Conservation (phyloP, 1,284 basidiomycete genomes). For the Microstroma glucosiphilum region DNA sequence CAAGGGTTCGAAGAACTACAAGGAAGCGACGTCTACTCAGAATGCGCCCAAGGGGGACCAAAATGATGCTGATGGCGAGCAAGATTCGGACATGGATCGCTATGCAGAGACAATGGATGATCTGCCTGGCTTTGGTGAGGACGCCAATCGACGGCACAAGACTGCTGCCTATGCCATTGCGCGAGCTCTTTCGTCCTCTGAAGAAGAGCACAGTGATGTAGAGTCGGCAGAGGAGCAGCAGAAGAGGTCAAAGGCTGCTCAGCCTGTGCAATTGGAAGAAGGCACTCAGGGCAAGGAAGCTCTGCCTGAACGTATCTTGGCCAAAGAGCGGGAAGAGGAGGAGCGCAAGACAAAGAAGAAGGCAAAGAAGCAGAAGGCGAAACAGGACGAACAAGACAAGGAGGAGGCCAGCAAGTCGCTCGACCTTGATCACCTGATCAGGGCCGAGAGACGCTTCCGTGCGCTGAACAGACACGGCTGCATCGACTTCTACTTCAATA, state of each 20-base stretch:
- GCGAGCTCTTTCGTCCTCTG: neutral
- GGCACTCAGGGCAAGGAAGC: neutral
- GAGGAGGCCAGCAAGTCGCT: neutral
- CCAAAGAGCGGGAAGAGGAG: neutral
- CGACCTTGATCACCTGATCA: neutral
- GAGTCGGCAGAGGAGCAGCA: neutral
- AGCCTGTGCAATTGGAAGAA: neutral
- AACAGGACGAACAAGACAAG: neutral
- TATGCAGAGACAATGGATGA: constrained; percentile 11
- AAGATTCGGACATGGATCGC: constrained; percentile 10
- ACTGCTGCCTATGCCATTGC: neutral
- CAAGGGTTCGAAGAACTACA: neutral
- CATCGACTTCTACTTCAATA: constrained; percentile 30
- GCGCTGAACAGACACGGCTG: constrained; percentile 46
- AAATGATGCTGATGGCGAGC: too few species aligned
- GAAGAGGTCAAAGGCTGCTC: neutral
- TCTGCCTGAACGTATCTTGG: neutral
- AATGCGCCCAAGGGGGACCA: constrained; percentile 9
- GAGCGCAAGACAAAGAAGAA: neutral
- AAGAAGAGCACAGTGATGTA: neutral
- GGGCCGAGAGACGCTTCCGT: constrained; percentile 22
- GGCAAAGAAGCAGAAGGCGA: neutral
- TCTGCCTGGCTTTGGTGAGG: constrained; percentile 12
- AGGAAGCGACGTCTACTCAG: neutral
- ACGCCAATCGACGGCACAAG: constrained; percentile 7